Evolutionary conservation across 179 eudicot species (phyloP), one percentile per base, ranked within the genome.

Genomic region (Corrigiola litoralis): DNA sequence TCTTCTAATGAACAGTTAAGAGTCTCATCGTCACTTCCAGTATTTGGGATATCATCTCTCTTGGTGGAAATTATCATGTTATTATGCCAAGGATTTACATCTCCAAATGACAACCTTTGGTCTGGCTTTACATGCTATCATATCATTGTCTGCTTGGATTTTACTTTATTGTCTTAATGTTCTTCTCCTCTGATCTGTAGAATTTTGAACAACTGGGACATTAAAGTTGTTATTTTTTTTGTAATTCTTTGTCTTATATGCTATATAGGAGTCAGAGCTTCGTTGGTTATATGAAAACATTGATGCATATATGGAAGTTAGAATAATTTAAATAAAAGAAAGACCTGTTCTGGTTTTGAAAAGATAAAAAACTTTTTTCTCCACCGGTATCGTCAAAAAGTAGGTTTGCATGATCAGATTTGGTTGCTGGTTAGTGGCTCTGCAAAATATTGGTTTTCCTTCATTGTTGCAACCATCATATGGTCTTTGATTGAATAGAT

Each of bases 1-100:
- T 31, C 13, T 41, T 32, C 49, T 23, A 41, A 59, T 23, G 37
- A 24, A 24, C 6, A 37, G 8, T 8, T 60, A 42, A 6, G 20
- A 55, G 46, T 67, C 44, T 54, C 42, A 42, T 42, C 24, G 20
- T 68, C 29, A 44, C 61, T 57, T 57, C 23, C 8, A 57, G 10
- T 11, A 12, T 13, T 34, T 36, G 28, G n/a, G 45, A 10, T 21
- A 4, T 36, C n/a, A 28, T 24, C 32, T 58, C 24, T 47, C 5
- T 34, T 18, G 34, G 56, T n/a, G 44, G 3, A 13, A 45, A 25
- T 44, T 28, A 59, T 44, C 57, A 67, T 67, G n/a, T n/a, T n/a
- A n/a, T n/a, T n/a, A n/a, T n/a, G 12, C 41, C 6, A 25, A 24
- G 20, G 27, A 28, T 14, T 52, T 52, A 18, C 44, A 29, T 32